Conservation (phyloP, 2,329 filamentous ascomycete genomes). For the Neoscytalidium dimidiatum region DNA sequence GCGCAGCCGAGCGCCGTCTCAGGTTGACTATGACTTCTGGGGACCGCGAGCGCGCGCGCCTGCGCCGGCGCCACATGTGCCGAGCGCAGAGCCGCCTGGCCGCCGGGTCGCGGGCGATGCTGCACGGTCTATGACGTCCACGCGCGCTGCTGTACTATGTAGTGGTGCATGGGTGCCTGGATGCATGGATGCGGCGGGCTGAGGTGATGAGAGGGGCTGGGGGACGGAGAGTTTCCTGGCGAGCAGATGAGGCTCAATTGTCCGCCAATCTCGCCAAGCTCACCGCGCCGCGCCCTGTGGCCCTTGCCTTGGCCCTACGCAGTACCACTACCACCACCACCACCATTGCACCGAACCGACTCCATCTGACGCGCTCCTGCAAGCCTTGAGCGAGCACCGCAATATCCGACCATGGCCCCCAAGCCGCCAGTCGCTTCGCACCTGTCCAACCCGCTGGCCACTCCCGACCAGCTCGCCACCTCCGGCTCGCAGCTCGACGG, state of each 20-base stretch:
- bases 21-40: slow-evolving; percentile 17
- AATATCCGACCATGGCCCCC: slow-evolving; percentile 16
- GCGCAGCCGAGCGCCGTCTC: slow-evolving; percentile 7
- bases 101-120: neutral
- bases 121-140: too few species aligned
- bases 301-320: neutral
- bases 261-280: slow-evolving; percentile 7
- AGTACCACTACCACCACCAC: neutral
- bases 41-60: neutral
- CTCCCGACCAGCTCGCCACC: slow-evolving; percentile 67
- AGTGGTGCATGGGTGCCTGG: neutral
- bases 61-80: neutral
- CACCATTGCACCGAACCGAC: neutral
- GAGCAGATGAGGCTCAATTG: neutral
- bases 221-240: neutral
- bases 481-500: slow-evolving; percentile 57
- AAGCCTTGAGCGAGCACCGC: neutral
- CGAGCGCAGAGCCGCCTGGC: neutral
- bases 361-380: neutral
- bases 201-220: neutral
- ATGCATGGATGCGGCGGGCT: neutral
- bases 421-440: slow-evolving; percentile 10
- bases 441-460: slow-evolving; percentile 68
- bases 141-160: neutral
- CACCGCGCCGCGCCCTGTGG: neutral